Evolutionary conservation across 345 rosid genomes (phyloP).

Genomic region (Punica granatum): DNA sequence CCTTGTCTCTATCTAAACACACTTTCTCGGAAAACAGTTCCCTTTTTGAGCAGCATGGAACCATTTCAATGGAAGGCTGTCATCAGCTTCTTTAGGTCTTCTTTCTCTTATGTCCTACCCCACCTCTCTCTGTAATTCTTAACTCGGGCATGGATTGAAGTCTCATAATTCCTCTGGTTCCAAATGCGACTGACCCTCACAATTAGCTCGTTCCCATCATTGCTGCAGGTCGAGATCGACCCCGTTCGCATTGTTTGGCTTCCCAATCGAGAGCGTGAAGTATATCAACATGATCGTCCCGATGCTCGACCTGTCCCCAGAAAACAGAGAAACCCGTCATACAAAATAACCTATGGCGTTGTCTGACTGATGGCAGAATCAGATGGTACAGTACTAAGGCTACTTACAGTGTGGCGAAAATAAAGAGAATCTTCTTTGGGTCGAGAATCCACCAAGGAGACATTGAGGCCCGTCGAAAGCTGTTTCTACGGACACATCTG

Average conservation of each 20-base stretch:
- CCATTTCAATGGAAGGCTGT: slow-evolving; percentile 7
- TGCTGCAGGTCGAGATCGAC: slow-evolving; percentile 29
- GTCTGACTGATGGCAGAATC: neutral
- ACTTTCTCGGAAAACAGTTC: slow-evolving; percentile 2
- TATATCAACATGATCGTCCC: slow-evolving; percentile 87
- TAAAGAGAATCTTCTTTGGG: slow-evolving; percentile 78
- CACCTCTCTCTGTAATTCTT: neutral
- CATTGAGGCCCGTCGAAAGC: slow-evolving; percentile 50
- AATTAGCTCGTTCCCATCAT: slow-evolving; percentile 6
- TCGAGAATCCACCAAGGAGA: slow-evolving; percentile 58
- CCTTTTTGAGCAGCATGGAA: neutral
- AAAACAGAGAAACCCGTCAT: neutral
- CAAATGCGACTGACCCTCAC: slow-evolving; percentile 12
- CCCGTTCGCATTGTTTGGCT: slow-evolving; percentile 23
- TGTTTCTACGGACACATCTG: slow-evolving; percentile 47
- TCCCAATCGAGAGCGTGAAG: slow-evolving; percentile 68
- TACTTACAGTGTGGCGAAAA: slow-evolving; percentile 87
- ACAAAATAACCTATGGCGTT: neutral
- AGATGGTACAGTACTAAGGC: neutral
- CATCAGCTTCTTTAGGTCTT: neutral
- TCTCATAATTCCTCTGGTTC: neutral
- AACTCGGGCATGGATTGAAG: neutral
- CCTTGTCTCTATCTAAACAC: slow-evolving; percentile 14
- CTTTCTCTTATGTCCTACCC: neutral
- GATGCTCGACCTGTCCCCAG: slow-evolving; percentile 70